phyloP scores from a whole-genome alignment of 2,329 filamentous ascomycete species.

The Pestalotiopsis sp. region DNA sequence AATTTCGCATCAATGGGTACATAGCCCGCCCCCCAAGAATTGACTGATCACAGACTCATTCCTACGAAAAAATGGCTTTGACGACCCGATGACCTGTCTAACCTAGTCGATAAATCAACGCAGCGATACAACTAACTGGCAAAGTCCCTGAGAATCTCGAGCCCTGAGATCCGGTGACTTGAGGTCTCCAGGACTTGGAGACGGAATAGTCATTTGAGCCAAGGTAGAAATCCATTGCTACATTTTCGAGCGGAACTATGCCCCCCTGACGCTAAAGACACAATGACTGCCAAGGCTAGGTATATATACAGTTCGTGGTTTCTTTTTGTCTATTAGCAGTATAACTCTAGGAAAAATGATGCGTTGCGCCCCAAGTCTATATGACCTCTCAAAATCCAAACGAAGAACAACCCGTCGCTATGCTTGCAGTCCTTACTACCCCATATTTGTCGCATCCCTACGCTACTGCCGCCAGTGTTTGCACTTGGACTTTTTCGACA shows the following conservation, averaged over 20 bases:
- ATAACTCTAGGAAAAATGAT: background rate
- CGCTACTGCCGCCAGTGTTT: background rate
- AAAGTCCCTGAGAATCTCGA: background rate
- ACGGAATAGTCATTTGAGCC: too few species aligned
- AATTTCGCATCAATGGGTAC: too few species aligned
- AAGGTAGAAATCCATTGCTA: too few species aligned
- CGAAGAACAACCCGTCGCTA: background rate
- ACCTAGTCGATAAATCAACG: too few species aligned
- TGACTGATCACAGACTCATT: too few species aligned
- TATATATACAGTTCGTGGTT: background rate
- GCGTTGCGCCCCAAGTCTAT: background rate
- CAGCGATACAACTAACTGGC: too few species aligned
- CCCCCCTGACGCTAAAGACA: too few species aligned
- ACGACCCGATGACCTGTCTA: too few species aligned
- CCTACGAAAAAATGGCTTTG: too few species aligned
- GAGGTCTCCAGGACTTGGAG: too few species aligned
- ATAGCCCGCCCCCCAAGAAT: too few species aligned
- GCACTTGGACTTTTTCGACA: background rate
- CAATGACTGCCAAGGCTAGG: background rate
- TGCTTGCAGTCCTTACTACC: background rate
- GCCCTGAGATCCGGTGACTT: background rate
- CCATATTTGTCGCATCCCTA: background rate
- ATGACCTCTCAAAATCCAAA: background rate
- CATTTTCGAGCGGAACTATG: too few species aligned
- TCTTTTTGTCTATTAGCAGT: background rate